These are phyloP conservation scores for Pittosporum tobira DNA, from an alignment of 129 eudicot species.

Conservation along the genomic window DNA sequence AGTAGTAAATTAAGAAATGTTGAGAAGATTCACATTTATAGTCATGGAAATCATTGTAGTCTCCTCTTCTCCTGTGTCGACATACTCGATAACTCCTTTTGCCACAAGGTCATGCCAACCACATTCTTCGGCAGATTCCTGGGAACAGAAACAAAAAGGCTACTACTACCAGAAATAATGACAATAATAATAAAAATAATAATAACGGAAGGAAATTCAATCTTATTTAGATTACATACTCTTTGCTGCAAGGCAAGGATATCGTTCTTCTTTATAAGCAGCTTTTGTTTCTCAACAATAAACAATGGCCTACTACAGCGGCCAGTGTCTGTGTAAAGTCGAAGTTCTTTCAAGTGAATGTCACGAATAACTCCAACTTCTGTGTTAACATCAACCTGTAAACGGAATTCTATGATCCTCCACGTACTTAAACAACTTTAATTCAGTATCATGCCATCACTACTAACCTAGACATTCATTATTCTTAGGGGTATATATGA, in stretches of 20 bases:
- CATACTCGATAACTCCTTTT: conserved; percentile 54
- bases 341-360: conserved; percentile 46
- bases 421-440: too few relatives aligned
- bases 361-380: conserved; percentile 75
- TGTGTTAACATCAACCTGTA: conserved; percentile 56
- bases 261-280: conserved; percentile 53
- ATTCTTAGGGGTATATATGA: too few relatives aligned
- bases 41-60: conserved; percentile 76
- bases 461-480: too few relatives aligned
- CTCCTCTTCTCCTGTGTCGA: conserved; percentile 69
- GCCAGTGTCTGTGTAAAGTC: conserved; percentile 58
- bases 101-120: conserved; percentile 64
- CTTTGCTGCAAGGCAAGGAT: conserved; percentile 48
- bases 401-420: too few relatives aligned
- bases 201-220: too few relatives aligned
- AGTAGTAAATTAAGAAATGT: too few relatives aligned
- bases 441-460: too few relatives aligned
- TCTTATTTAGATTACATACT: conserved; percentile 20
- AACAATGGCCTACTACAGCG: conserved; percentile 63
- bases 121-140: conserved; percentile 28
- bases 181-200: too few relatives aligned
- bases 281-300: conserved; percentile 58
- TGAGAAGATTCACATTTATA: conserved; percentile 31
- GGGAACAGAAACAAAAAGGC: neutral
- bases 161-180: neutral